phyloP scores from a whole-genome alignment of 2,329 filamentous ascomycete species.

The Calycina herbarum region DNA sequence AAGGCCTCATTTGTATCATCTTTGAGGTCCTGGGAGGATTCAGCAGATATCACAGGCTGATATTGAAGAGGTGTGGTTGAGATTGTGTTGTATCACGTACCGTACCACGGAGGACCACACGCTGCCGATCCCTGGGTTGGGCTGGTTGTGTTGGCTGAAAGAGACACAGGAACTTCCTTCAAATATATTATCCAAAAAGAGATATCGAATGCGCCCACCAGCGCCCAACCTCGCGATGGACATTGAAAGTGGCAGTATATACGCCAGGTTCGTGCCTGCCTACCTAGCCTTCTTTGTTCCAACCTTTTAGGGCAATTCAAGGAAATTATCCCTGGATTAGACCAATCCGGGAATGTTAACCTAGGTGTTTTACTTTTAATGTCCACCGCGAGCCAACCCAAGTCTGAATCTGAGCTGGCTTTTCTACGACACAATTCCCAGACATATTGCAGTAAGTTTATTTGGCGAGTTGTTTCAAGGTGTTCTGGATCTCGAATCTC shows the following conservation, averaged over 20 bases:
- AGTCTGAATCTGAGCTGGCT: not conserved
- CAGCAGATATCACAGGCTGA: not conserved
- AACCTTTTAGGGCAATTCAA: too few species aligned
- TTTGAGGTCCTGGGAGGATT: not conserved
- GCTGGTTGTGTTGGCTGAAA: too few species aligned
- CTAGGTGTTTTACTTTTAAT: too few species aligned
- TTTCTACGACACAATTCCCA: not conserved
- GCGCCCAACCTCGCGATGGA: too few species aligned
- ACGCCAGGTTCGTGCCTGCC: too few species aligned
- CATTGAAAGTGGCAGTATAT: too few species aligned
- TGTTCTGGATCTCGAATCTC: not conserved
- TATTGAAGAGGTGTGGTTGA: not conserved
- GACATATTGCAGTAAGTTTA: not conserved
- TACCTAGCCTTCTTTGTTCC: too few species aligned
- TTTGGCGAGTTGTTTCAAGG: not conserved
- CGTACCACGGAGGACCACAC: not conserved
- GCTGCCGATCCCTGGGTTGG: not conserved
- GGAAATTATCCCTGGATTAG: too few species aligned
- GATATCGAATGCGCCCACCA: not conserved
- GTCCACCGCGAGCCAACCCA: not conserved
- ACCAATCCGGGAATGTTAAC: too few species aligned
- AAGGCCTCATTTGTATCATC: not conserved
- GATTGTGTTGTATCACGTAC: not conserved
- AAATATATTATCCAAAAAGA: not conserved
- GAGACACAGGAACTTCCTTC: too few species aligned